phyloP scores from a whole-genome alignment of 495 filamentous ascomycete species.

The Arthonia radiata region DNA sequence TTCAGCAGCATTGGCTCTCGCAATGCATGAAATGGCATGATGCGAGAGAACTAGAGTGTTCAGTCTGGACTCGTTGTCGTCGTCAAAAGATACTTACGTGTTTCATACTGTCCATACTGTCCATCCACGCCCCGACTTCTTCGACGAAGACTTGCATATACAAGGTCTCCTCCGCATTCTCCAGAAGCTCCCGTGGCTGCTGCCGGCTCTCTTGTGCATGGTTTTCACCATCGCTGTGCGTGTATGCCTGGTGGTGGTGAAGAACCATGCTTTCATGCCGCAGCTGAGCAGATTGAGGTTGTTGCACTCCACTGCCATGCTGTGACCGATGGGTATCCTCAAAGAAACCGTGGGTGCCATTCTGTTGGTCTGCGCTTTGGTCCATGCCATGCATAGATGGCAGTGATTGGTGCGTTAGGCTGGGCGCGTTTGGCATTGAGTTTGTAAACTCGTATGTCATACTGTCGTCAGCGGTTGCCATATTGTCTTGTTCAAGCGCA shows the following conservation, averaged over 20 bases:
- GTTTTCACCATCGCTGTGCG: conserved; percentile 10
- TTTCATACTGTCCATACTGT: conserved; percentile 65
- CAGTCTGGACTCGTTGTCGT: conserved; percentile 4
- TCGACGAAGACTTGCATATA: conserved; percentile 84
- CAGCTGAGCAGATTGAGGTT: conserved; percentile 8
- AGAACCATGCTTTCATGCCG: too few relatives aligned
- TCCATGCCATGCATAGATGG: conserved; percentile 18
- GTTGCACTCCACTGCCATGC: too few relatives aligned
- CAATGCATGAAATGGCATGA: conserved; percentile 59
- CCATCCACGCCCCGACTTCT: conserved; percentile 86
- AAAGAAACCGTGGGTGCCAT: conserved; percentile 8
- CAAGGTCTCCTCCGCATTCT: conserved; percentile 46
- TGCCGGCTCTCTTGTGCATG: conserved; percentile 16
- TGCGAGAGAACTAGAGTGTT: conserved; percentile 39
- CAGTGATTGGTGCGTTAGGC: conserved; percentile 16
- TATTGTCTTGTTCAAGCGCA: conserved; percentile 18
- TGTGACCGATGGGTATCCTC: conserved; percentile 4
- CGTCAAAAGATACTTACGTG: conserved; percentile 28
- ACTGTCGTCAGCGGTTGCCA: conserved; percentile 13
- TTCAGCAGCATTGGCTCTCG: conserved; percentile 78
- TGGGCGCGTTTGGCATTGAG: conserved; percentile 11
- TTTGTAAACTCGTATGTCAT: conserved; percentile 17
- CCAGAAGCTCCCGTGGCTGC: conserved; percentile 24
- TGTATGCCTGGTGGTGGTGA: conserved; percentile 6
- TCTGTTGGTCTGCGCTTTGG: conserved; percentile 12